Evolutionary conservation across 2,329 filamentous ascomycete genomes (phyloP), one percentile per base, ranked within the genome.

Genomic region (Hypoxylon sp.): DNA sequence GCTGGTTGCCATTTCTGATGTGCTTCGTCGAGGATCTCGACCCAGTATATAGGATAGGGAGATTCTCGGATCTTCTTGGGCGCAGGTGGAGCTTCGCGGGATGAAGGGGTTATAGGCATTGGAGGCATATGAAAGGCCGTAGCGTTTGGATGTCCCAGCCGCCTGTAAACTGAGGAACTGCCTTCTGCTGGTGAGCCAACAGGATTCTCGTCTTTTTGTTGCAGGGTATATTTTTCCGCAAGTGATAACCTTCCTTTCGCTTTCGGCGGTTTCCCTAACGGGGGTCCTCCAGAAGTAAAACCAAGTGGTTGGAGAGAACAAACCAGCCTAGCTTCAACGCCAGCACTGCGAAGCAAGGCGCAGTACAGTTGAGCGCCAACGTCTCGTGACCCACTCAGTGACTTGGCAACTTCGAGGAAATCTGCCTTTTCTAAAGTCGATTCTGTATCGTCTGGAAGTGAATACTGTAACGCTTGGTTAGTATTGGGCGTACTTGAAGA

Each of bases 1-100:
- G 96, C 87, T 0, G 93, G 86, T 58, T 97, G 87, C 96, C 96
- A 99, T 81, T 93, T 97, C 75, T 97, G 92, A 68, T 93, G 88
- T 0, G 91, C 91, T 55, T 89, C 83, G 68, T 97, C 94, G 69
- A 97, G 92, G 2, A 93, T 90, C 79, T 99, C 96, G 0, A 97
- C 90, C 96, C 96, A 99, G 75, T 93, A 98, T 2, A 98, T 85
- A 0, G 96, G 96, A 72, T 90, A 92, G 0, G 87, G 78, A 0
- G 93, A 94, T 73, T 95, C 92, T 22, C 84, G 84, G 9, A 91
- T 85, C 12, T 75, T 79, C 56, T 79, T 80, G 9, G 74, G 79
- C 53, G 69, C 72, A 22, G 75, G 78, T 73, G 75, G 77, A 24
- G 68, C 70, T 38, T 72, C 71, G n/a, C 74, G 73, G 1, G 76